Evolutionary conservation across 1,139 yeast species (phyloP), one percentile per base, ranked within the genome.

Genomic region (Yamadazyma blattariae): DNA sequence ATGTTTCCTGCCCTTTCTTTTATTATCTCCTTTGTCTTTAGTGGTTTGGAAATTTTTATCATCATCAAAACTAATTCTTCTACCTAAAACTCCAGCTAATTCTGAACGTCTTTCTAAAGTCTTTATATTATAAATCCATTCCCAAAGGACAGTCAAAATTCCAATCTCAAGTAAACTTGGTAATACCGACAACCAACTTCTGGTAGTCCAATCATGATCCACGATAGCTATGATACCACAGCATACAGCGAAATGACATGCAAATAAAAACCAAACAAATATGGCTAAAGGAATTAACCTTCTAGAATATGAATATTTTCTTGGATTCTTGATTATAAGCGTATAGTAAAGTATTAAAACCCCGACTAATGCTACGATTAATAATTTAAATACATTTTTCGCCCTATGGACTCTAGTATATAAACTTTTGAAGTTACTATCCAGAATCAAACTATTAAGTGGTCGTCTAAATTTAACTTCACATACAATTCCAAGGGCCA

Each of bases 51-150:
- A 48, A 14, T 50, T 51, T n/a, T 46, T 36, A 9, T 63, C 64
- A 36, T 67, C 74, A 30, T 65, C 72, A 14, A 57, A 41, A 39
- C 69, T 62, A 29, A 70, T 61, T 37, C 71, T 50, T 49, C 79
- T 61, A 2, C 80, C 80, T 30, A 74, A 53, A 11, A 74, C 70
- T 1, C 75, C 74, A 52, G 60, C 60, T 30, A 71, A 54, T 40
- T 74, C 79, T 26, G 54, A 51, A 25, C 64, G 51, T 40, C 64
- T 59, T 40, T 73, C 77, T 30, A 73, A 48, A 16, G 62, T 52
- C 36, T 65, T 53, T 18, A 73, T 71, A 34, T 67, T 65, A 42
- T 57, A 65, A 7, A 72, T 48, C 80, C 79, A 74, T 51, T 74
- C 79, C 79, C 79, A 74, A 1, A 70, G 54, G 1, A 64, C 57